Evolutionary conservation across 2,329 filamentous ascomycete species (phyloP), one percentile per base, ranked within the genome.

Genomic region (Aspergillus sp.): DNA sequence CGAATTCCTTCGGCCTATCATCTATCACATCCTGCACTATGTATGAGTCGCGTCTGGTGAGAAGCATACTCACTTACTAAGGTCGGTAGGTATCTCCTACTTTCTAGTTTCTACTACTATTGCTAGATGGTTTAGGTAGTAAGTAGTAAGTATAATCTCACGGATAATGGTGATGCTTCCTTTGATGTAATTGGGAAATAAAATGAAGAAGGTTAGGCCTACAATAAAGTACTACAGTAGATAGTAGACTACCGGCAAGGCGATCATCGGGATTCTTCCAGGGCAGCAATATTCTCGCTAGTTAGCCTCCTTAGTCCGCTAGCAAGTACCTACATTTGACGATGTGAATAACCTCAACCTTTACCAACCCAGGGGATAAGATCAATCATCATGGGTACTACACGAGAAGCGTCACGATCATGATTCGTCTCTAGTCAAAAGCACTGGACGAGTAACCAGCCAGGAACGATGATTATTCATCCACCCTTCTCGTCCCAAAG

Each of bases 401-500:
- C 53, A 55, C 39, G 25, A 55, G 53, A 47, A 55, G 53, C 53
- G 25, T 50, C 57, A 59, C 19, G 32, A 53, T 42, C 48, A 30
- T 54, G 49, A 61, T 54, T 58, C 59, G 51, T 53, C 53, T 38
- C 36, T 47, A 19, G 52, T 36, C 41, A 57, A 60, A 58, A 58
- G 55, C 42, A 58, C 50, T 50, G 50, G 49, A 27, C 52, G 54
- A 62, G 54, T 57, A 60, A 60, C 54, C 38, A 10, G 47, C 47
- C 47, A 50, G 47, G 47, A 50, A 50, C 32, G 23, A 8, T 55
- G 53, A 55, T 55, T 55, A 55, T 55, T 55, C 53, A 55, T 54
- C 32, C 36, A 30, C 41, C 38, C 51, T 58, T 42, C 23, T 55
- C 59, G 62, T 59, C 54, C 56, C 58, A 58, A 62, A 62, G 53